Base-by-base conservation (phyloP, 2,329 filamentous ascomycete genomes). In the Zymoseptoria brevis region DNA sequence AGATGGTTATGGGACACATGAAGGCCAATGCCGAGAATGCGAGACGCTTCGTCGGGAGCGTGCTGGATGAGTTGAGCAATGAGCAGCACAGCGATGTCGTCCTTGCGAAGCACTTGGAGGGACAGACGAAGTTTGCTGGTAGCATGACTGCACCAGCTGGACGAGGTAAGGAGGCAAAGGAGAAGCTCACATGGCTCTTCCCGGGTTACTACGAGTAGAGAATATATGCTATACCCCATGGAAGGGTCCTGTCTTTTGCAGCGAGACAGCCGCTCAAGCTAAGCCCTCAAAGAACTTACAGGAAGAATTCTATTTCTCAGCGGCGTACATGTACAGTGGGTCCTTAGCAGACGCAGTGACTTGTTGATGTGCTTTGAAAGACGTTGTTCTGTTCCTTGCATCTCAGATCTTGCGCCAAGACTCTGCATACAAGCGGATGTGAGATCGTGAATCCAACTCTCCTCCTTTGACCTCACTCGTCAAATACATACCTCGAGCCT, bases 1-100 rank as follows among this genome's bases (percentile, higher is more conserved):
- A 92, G 75, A 96, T 97, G 89, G 94, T 99, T 58, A 90, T 96
- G 86, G 88, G 85, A 62, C 90, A 96, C 76, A 99, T 99, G 94
- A 87, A 88, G 73, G 88, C 90, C 66, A 99, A 99, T 76, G 82
- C 89, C 56, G 81, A 87, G 71, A 99, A 97, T 71, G 94, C 94
- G 35, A 87, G 87, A 73, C 81, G 86, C 55, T 87, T 97, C 58
- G 87, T 99, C 35, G 89, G 85, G 41, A 90, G 89, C 30, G 91
- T 97, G 51, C 79, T 99, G 57, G 90, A 97, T 74, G 87, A 91
- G 75, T 80, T 97, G 68, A 86, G 84, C 68, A 87, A 88, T 72
- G 82, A 89, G 60, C 88, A 93, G 72, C 84, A 96, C 75, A 78
- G 75, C 57, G 86, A 93, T 60, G 75, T 94, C 58, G 85, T 96